These are phyloP conservation scores for Arthrobotrys iridis DNA, from an alignment of 2,329 filamentous ascomycete species.

Conservation along the genomic window DNA sequence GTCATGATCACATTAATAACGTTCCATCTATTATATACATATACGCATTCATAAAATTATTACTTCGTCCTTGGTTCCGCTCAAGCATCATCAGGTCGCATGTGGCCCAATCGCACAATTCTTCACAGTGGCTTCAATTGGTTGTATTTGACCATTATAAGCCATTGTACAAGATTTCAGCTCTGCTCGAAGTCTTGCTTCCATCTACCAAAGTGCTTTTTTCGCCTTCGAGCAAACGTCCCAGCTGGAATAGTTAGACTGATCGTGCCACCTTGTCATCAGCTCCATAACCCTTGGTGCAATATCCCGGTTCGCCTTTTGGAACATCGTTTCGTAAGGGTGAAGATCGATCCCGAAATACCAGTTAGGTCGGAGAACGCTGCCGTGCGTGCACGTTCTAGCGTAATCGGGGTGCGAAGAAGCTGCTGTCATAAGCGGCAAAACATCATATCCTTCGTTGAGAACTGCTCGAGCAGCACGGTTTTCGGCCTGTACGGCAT, in stretches of 20 bases:
- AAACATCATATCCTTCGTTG: background rate
- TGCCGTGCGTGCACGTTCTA: background rate
- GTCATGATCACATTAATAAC: too few relatives aligned
- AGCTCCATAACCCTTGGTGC: background rate
- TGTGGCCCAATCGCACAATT: too few relatives aligned
- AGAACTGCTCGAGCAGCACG: background rate
- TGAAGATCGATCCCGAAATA: constrained; percentile 22
- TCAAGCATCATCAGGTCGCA: too few relatives aligned
- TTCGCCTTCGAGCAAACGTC: background rate
- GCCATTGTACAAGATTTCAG: too few relatives aligned
- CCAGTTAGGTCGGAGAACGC: background rate
- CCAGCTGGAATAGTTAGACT: constrained; percentile 4
- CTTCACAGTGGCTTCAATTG: too few relatives aligned
- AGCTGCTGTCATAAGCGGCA: constrained; percentile 1
- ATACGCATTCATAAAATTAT: too few relatives aligned
- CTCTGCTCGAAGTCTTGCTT: too few relatives aligned
- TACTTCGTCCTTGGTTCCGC: too few relatives aligned
- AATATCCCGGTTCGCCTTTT: constrained; percentile 12
- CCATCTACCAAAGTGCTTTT: too few relatives aligned
- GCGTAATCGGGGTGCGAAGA: background rate
- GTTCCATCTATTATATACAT: too few relatives aligned
- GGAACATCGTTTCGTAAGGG: constrained; percentile 21
- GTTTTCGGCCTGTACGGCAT: constrained; percentile 2
- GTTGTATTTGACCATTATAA: too few relatives aligned
- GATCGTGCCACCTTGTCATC: constrained; percentile 19